phyloP scores from a whole-genome alignment of 495 filamentous ascomycete species.

The Coniosporium apollinis region DNA sequence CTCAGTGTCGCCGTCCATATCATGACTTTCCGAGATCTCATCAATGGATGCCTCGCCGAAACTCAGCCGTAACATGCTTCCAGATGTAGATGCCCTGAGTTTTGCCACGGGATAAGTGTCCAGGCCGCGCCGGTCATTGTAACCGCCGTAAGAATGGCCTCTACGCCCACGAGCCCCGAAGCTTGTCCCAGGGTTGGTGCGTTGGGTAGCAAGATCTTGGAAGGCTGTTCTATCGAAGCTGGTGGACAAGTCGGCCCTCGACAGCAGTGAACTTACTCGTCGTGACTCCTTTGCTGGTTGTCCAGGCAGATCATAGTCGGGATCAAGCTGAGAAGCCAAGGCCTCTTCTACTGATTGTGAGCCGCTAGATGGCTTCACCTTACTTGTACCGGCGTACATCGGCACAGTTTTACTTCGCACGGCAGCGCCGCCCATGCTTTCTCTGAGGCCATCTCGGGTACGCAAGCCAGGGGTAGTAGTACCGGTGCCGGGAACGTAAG shows the following conservation, averaged over 20 bases:
- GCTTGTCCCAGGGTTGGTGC: slow-evolving; percentile 22
- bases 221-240: slow-evolving; percentile 61
- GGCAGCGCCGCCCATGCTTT: slow-evolving; percentile 37
- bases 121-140: slow-evolving; percentile 32
- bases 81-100: slow-evolving; percentile 20
- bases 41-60: slow-evolving; percentile 1
- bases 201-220: slow-evolving; percentile 42
- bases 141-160: slow-evolving; percentile 60
- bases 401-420: no score
- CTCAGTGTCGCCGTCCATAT: no score
- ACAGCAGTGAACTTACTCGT: slow-evolving; percentile 80
- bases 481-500: slow-evolving; percentile 65
- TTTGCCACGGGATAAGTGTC: slow-evolving; percentile 14
- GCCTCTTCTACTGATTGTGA: slow-evolving; percentile 32
- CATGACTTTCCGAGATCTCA: no score
- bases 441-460: slow-evolving; percentile 28
- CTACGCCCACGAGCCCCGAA: slow-evolving; percentile 34
- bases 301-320: slow-evolving; percentile 53
- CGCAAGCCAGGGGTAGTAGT: slow-evolving; percentile 57
- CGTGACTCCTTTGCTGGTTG: slow-evolving; percentile 59
- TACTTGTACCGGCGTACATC: no score
- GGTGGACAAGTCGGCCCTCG: slow-evolving; percentile 72
- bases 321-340: slow-evolving; percentile 57
- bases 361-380: no score
- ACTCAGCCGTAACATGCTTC: slow-evolving; percentile 18